Evolutionary conservation across 441 rosid genomes (phyloP).

Genomic region (Croton setiger): DNA sequence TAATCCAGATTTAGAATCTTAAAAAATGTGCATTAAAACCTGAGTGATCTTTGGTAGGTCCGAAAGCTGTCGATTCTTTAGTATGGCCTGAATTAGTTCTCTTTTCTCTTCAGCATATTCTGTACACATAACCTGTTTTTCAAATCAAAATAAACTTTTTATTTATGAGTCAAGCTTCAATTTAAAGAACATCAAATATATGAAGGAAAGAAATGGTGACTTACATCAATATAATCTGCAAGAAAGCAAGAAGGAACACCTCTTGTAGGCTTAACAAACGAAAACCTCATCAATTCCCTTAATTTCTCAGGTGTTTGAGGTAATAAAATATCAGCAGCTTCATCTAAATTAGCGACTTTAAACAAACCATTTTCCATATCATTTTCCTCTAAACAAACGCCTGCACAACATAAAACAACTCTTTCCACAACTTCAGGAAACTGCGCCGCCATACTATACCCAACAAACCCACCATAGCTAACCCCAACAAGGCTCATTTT

Average conservation of each 20-base stretch:
- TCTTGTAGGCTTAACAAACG: conserved; percentile 49
- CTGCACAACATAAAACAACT: conserved; percentile 57
- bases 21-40: conserved; percentile 28
- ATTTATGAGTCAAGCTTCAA: too few species aligned
- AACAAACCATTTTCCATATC: conserved; percentile 66
- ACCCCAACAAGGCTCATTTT: conserved; percentile 56
- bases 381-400: conserved; percentile 71
- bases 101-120: conserved; percentile 55
- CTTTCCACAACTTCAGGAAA: conserved; percentile 53
- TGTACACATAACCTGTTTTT: conserved; percentile 53
- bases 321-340: conserved; percentile 49
- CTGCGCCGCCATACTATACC: conserved; percentile 57
- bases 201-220: conserved; percentile 6
- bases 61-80: conserved; percentile 43
- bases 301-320: conserved; percentile 67
- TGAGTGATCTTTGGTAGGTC: conserved; percentile 55
- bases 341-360: conserved; percentile 48
- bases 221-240: conserved; percentile 61
- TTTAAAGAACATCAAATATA: too few species aligned
- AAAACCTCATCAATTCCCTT: conserved; percentile 48
- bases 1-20: background rate
- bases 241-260: conserved; percentile 59
- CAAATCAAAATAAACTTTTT: background rate
- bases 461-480: conserved; percentile 77
- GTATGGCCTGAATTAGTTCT: conserved; percentile 51